Conservation (phyloP, 257 asterid species). For the Solanum neorickii region DNA sequence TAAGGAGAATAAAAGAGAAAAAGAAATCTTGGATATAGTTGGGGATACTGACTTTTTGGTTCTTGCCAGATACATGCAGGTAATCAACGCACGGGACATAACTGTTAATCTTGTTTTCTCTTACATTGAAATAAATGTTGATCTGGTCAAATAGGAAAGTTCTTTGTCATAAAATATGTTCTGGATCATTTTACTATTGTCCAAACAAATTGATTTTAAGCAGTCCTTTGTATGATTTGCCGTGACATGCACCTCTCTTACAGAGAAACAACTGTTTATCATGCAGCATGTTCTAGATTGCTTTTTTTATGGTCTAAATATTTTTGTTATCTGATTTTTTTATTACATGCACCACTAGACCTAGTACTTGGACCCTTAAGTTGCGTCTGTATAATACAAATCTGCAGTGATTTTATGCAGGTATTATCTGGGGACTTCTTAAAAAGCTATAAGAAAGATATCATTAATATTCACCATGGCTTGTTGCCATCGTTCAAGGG, state of each 20-base stretch:
- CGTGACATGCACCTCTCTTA: background rate
- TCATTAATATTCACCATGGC: slow-evolving; percentile 93
- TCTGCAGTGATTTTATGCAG: slow-evolving; percentile 38
- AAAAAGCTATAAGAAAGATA: slow-evolving; percentile 52
- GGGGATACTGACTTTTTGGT: slow-evolving; percentile 80
- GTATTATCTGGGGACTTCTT: slow-evolving; percentile 72
- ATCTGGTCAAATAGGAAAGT: background rate
- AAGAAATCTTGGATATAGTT: slow-evolving; percentile 58
- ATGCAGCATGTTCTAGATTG: background rate
- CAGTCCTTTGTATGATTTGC: background rate
- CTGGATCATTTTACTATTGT: background rate
- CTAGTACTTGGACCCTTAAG: background rate
- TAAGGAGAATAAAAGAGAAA: slow-evolving; percentile 1
- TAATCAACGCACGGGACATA: slow-evolving; percentile 1
- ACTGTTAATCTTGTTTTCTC: background rate
- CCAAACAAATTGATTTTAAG: background rate
- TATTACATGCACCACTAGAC: background rate
- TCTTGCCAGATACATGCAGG: slow-evolving; percentile 99
- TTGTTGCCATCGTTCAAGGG: slow-evolving; percentile 95
- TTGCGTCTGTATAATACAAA: slow-evolving; percentile 1
- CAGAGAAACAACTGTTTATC: background rate
- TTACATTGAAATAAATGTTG: background rate
- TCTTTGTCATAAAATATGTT: background rate
- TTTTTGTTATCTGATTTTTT: background rate
- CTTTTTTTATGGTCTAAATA: background rate